These are phyloP conservation scores for Carpediemonas membranifera DNA, from an alignment of 78 protist genomes.

Conservation along the genomic window DNA sequence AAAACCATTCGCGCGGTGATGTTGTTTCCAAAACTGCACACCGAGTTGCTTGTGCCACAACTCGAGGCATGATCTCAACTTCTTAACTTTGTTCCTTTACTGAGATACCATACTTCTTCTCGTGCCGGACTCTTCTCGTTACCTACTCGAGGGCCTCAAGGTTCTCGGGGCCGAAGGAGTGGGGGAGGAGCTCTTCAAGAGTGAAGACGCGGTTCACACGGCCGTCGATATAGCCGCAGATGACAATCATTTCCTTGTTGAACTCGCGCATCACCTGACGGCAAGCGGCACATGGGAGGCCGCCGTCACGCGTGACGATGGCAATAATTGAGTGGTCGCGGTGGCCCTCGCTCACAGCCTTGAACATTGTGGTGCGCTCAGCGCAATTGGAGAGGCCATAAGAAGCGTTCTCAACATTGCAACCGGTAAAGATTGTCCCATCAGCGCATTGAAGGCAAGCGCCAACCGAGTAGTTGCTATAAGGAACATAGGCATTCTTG, in stretches of 20 bases:
- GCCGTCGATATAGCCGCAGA: background rate
- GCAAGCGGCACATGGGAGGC: background rate
- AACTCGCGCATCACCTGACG: background rate
- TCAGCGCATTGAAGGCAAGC: conserved; percentile 41
- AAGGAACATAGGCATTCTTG: conserved; percentile 46
- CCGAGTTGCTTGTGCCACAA: too few species aligned
- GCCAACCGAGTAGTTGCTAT: conserved; percentile 62
- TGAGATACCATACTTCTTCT: too few species aligned
- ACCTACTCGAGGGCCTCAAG: background rate
- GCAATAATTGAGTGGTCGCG: conserved; percentile 37
- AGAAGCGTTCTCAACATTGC: conserved; percentile 71
- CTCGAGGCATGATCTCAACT: too few species aligned
- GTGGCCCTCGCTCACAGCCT: conserved; percentile 57
- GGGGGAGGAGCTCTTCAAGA: background rate
- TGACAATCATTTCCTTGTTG: background rate
- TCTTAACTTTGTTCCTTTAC: too few species aligned
- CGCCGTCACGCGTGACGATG: conserved; percentile 17
- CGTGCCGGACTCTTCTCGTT: too few species aligned
- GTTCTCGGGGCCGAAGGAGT: background rate
- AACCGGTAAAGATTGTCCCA: conserved; percentile 28
- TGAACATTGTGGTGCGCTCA: conserved; percentile 59
- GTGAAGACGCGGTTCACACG: background rate
- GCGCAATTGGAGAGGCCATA: conserved; percentile 78
- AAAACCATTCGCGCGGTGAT: too few species aligned
- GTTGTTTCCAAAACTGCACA: too few species aligned